Evolutionary conservation across 2,329 filamentous ascomycete species (phyloP), one percentile per base, ranked within the genome.

Genomic region (Fusarium chuoi): DNA sequence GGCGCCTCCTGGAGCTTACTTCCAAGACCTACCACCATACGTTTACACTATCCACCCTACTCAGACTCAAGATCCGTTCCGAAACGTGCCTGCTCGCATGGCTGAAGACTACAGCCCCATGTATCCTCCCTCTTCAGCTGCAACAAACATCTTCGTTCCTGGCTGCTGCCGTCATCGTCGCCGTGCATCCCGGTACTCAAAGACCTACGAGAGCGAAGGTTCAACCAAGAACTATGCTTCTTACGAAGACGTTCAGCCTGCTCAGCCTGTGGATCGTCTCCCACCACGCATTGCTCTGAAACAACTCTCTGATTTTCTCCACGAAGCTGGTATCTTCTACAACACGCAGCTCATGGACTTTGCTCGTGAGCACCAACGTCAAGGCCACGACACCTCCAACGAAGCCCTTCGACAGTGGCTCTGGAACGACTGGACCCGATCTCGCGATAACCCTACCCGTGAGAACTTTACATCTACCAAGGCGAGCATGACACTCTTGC

Each of bases 281-380:
- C 72, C 68, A n/a, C 71, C 68, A n/a, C 72, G 68, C 15, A 59
- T 74, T 28, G 71, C 71, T 14, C 55, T 74, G 26, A 65, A 69
- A 15, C 68, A 72, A 57, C 68, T 74, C 24, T 64, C 68, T 9
- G 71, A 74, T 57, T 56, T 51, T 18, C 59, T 74, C 18, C n/a
- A 65, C 20, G 57, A 65, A 24, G 54, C 63, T 26, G 24, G 22
- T 6, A 11, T 56, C 24, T 74, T 74, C 36, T 74, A 72, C 57
- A 45, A 39, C 12, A 45, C 39, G 12, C 68, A 72, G 18, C 68
- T 74, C 46, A n/a, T 48, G 13, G 60, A 59, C 15, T 74, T 74
- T 49, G 20, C 28, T 6, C 48, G 30, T 17, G 62, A 74, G 26
- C 60, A 69, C 13, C 63, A 51, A 14, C 52, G 33, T 6, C 62